A percentile compares a stretch with the other conserved stretches of the same genome.
phyloP scores from a whole-genome alignment of 768 basidiomycete species.

The Pleurotus cornucopiae region DNA sequence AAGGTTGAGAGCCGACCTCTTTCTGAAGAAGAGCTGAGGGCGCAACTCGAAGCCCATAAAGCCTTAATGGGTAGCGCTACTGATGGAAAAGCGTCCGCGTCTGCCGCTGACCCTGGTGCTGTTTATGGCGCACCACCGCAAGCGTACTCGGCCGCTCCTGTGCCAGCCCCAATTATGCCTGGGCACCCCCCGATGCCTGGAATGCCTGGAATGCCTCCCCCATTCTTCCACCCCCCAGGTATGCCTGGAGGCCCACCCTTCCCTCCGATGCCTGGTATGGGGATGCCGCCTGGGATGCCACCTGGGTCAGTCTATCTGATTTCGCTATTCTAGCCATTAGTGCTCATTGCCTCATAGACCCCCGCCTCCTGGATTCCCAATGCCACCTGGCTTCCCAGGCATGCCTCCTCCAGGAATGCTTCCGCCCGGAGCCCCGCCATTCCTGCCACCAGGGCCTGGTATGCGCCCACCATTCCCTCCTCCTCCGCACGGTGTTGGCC shows the following conservation, averaged over 20 bases:
- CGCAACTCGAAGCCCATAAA: slow-evolving; percentile 86
- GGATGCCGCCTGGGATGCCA: slow-evolving; percentile 50
- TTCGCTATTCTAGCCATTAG: slow-evolving; percentile 20
- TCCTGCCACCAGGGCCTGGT: slow-evolving; percentile 16
- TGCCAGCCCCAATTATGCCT: slow-evolving; percentile 22
- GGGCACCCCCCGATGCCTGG: slow-evolving; percentile 25
- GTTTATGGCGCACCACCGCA: slow-evolving; percentile 77
- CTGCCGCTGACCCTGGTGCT: slow-evolving; percentile 39
- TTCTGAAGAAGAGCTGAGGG: slow-evolving; percentile 78
- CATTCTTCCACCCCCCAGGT: slow-evolving; percentile 40
- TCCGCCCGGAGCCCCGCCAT: slow-evolving; percentile 25
- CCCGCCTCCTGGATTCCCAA: slow-evolving; percentile 52
- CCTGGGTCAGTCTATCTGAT: slow-evolving; percentile 51
- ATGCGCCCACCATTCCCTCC: slow-evolving; percentile 15
- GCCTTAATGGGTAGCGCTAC: slow-evolving; percentile 75
- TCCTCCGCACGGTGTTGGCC: slow-evolving; percentile 13
- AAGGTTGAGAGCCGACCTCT: slow-evolving; percentile 75
- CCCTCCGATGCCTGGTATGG: slow-evolving; percentile 38
- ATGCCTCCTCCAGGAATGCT: slow-evolving; percentile 30
- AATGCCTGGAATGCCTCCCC: slow-evolving; percentile 22
- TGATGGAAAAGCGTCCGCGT: slow-evolving; percentile 27
- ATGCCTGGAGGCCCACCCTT: slow-evolving; percentile 35
- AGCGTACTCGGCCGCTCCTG: slow-evolving; percentile 54
- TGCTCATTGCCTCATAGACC: slow-evolving; percentile 23
- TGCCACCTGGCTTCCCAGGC: slow-evolving; percentile 41